Base-by-base conservation (phyloP, 768 basidiomycete species). In the Termitomyces sp. region DNA sequence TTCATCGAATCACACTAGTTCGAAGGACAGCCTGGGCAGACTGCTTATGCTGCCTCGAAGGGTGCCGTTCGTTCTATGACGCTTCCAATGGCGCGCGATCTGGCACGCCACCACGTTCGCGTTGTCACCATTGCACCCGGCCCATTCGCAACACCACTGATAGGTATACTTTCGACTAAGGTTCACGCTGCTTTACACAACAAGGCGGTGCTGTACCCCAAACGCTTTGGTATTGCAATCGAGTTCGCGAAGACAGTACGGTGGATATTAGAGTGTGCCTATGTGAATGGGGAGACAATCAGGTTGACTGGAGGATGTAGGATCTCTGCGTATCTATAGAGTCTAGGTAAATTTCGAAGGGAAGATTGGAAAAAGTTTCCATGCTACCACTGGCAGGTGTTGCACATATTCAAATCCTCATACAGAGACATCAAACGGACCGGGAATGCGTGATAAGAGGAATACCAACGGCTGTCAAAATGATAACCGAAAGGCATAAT, bases 101-200 rank as follows among this genome's bases (percentile, higher is more conserved):
- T 87, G 3, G 73, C 79, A 0, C 72, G 79, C 5, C 76, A 83
- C 62, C 79, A 76, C 46, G 70, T 83, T 28, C 79, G 82, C 58
- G 84, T 85, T 38, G 79, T 84, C 44, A 76, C 82, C 26, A 73
- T 87, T 60, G 85, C 84, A 0, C 84, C 85, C 0, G 82, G 81
- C 5, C 74, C 79, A 1, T 86, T 87, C 68, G 69, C 71, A 7
- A 82, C 38, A 10, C 36, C 38, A 16, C 12, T 57, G n/a, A 30
- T 9, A 9, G 38, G 26, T 20, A 41, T n/a, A 5, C 28, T 50
- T 23, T 26, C 56, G 10, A 20, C 38, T 5, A 43, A 3, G 20
- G 14, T 48, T 48, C 38, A 43, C 20, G 30, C 33, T 41, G 16
- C 69, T 74, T 13, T 70, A 68, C 49, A 78, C 36, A 72, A 74